Evolutionary conservation across 768 basidiomycete species (phyloP).

Genomic region (Infundibulicybe gibba): DNA sequence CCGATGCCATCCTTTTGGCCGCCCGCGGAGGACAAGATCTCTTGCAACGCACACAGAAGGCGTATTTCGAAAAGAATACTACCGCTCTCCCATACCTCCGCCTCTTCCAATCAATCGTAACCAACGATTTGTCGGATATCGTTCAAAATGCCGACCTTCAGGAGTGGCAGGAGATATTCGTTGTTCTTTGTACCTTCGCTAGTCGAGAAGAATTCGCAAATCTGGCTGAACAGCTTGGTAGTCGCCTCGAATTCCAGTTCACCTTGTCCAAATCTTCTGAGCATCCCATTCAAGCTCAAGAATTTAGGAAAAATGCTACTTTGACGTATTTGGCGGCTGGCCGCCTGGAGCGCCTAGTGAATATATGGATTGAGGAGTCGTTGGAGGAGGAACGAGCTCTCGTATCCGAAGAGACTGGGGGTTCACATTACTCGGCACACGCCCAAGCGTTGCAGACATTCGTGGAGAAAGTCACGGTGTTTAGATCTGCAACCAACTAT

Average conservation of each 20-base stretch:
- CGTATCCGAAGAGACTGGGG: constrained; percentile 34
- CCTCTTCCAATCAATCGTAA: constrained; percentile 91
- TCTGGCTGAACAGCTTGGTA: constrained; percentile 91
- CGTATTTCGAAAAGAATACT: constrained; percentile 86
- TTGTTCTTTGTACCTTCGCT: constrained; percentile 94
- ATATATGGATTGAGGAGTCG: constrained; percentile 91
- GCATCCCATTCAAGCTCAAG: constrained; percentile 37
- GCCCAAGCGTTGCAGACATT: constrained; percentile 88
- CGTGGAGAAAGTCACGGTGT: constrained; percentile 95
- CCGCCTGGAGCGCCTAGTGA: constrained; percentile 80
- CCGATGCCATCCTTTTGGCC: constrained; percentile 92
- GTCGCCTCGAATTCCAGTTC: constrained; percentile 84
- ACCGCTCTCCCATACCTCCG: constrained; percentile 81
- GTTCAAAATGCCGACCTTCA: constrained; percentile 94
- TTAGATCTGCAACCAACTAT: constrained; percentile 83
- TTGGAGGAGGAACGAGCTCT: constrained; percentile 73
- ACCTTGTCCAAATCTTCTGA: constrained; percentile 52
- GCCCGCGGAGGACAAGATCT: constrained; percentile 89
- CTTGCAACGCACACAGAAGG: constrained; percentile 83
- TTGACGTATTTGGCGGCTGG: constrained; percentile 92
- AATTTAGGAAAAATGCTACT: constrained; percentile 83
- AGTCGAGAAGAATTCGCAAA: constrained; percentile 76
- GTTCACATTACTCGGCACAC: constrained; percentile 73
- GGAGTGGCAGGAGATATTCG: constrained; percentile 97
- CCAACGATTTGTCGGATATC: constrained; percentile 87